Evolutionary conservation across 2,329 filamentous ascomycete genomes (phyloP).

Genomic region (Penicillium sp.): DNA sequence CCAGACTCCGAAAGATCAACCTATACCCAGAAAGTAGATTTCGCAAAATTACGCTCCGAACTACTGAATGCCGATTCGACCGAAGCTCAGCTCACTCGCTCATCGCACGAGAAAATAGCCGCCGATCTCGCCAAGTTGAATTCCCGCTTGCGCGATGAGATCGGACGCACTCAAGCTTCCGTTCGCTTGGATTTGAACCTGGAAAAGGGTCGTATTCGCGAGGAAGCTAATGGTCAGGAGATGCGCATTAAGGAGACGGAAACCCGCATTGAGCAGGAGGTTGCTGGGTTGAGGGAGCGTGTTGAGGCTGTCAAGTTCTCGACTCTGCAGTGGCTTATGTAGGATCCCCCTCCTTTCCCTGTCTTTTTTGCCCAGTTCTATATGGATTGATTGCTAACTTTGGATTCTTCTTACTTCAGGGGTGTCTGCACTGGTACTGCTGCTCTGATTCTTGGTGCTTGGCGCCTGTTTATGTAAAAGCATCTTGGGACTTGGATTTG

Average conservation of each 20-base stretch:
- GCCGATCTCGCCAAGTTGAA: slow-evolving; percentile 96
- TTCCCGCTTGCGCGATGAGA: slow-evolving; percentile 86
- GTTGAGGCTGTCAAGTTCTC: slow-evolving; percentile 98
- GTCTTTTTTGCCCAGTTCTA: background rate
- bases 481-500: background rate
- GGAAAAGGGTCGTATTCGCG: slow-evolving; percentile 93
- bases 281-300: slow-evolving; percentile 85
- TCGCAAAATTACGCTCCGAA: slow-evolving; percentile 94
- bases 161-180: slow-evolving; percentile 89
- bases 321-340: slow-evolving; percentile 97
- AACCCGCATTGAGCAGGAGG: slow-evolving; percentile 97
- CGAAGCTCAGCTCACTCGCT: slow-evolving; percentile 84
- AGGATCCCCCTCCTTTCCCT: slow-evolving; percentile 51
- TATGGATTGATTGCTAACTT: slow-evolving; percentile 31
- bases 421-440: slow-evolving; percentile 70
- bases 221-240: slow-evolving; percentile 95
- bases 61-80: slow-evolving; percentile 89
- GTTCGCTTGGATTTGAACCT: slow-evolving; percentile 92
- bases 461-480: slow-evolving; percentile 65
- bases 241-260: slow-evolving; percentile 99
- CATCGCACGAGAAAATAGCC: slow-evolving; percentile 86
- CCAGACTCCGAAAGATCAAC: slow-evolving; percentile 57
- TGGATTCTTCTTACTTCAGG: slow-evolving; percentile 40
- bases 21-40: slow-evolving; percentile 90
- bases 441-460: slow-evolving; percentile 69